Evolutionary conservation across 257 asterid species (phyloP).

Genomic region (Verbena officinalis): DNA sequence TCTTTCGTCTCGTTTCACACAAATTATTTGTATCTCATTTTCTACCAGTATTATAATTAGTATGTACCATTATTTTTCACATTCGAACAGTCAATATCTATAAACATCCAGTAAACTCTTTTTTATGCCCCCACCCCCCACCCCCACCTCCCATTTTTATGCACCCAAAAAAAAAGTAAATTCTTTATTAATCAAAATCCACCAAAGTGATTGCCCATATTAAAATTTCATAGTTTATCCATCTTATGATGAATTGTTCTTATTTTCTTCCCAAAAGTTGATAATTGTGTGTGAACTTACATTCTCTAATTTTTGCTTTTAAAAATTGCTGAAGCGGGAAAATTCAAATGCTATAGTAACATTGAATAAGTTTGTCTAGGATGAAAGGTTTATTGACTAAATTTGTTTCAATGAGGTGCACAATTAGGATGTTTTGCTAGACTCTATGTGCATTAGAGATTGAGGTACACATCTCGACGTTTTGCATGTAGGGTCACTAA

Average conservation of each 20-base stretch:
- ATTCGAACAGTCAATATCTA: background rate
- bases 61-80: background rate
- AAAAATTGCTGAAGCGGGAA: slow-evolving; percentile 6
- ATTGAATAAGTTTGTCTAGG: too few species aligned
- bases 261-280: background rate
- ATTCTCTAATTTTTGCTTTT: background rate
- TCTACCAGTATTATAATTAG: background rate
- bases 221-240: too few species aligned
- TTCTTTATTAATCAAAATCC: too few species aligned
- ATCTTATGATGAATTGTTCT: background rate
- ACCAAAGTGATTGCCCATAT: too few species aligned
- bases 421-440: background rate
- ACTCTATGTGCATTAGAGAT: too few species aligned
- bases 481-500: background rate
- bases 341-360: background rate
- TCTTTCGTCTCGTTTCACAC: background rate
- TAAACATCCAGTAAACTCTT: too few species aligned
- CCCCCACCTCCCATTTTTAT: too few species aligned
- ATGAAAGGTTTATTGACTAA: background rate
- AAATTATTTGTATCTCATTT: background rate
- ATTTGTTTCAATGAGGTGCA: background rate
- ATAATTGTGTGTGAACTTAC: background rate
- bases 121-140: too few species aligned
- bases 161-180: too few species aligned
- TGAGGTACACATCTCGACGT: background rate